These are phyloP conservation scores for Mallotus japonicus DNA, from an alignment of 441 rosid genomes.

Conservation along the genomic window DNA sequence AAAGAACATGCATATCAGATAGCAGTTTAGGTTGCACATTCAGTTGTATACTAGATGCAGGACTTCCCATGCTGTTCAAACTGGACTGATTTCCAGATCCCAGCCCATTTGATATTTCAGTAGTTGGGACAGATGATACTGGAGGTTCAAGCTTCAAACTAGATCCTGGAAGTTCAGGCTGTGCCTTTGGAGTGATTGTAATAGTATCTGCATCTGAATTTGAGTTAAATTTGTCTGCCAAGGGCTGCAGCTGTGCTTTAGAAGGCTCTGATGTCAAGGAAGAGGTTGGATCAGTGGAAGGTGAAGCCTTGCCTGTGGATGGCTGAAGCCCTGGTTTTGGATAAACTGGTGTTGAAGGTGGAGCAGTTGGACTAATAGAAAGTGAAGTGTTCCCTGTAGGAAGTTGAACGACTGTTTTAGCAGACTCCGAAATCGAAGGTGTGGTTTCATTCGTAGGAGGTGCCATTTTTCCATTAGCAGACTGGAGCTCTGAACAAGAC, in stretches of 20 bases:
- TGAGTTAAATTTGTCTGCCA: constrained; percentile 22
- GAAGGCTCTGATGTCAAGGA: constrained; percentile 3
- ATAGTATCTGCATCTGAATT: constrained; percentile 31
- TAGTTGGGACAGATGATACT: constrained; percentile 36
- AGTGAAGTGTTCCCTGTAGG: not conserved
- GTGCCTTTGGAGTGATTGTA: constrained; percentile 30
- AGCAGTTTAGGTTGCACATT: constrained; percentile 48
- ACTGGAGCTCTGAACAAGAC: constrained; percentile 26
- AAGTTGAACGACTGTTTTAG: constrained; percentile 19
- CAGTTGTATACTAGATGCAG: constrained; percentile 37
- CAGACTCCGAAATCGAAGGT: constrained; percentile 10
- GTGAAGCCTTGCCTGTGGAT: not conserved
- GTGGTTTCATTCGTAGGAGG: constrained; percentile 2
- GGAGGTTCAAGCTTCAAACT: constrained; percentile 46
- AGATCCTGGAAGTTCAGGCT: constrained; percentile 31
- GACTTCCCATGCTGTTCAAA: constrained; percentile 31
- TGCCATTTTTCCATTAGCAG: constrained; percentile 5
- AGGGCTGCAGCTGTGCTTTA: constrained; percentile 34
- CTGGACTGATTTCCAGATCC: constrained; percentile 39
- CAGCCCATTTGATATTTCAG: constrained; percentile 36
- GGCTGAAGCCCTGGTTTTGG: constrained; percentile 24
- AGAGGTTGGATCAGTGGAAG: not conserved
- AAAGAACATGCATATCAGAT: constrained; percentile 29
- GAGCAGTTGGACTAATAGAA: constrained; percentile 15
- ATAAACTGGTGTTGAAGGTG: constrained; percentile 34